Evolutionary conservation across 345 rosid genomes (phyloP).

Genomic region (Sonneratia alba): DNA sequence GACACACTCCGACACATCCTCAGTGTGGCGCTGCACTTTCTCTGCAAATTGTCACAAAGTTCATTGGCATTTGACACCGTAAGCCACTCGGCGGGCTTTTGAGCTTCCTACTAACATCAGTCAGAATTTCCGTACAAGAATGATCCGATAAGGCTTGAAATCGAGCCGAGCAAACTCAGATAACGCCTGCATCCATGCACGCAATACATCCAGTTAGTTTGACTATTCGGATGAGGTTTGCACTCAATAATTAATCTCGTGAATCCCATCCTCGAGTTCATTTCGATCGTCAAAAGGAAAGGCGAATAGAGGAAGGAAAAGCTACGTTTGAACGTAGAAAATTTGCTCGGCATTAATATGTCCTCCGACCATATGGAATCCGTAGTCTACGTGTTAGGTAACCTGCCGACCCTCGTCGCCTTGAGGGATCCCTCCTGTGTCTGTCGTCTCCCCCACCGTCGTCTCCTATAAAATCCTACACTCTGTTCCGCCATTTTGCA

Average conservation of each 20-base stretch:
- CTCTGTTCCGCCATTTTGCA: not conserved
- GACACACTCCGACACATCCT: too few species aligned
- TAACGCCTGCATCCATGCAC: not conserved
- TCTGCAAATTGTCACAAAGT: too few species aligned
- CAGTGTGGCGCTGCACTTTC: too few species aligned
- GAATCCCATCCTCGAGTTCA: not conserved
- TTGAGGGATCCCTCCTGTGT: constrained; percentile 7
- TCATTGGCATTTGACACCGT: too few species aligned
- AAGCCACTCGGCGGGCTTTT: too few species aligned
- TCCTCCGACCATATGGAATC: not conserved
- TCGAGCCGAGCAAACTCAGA: too few species aligned
- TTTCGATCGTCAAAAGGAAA: not conserved
- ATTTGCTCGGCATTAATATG: not conserved
- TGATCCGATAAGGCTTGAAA: too few species aligned
- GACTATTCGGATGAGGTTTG: not conserved
- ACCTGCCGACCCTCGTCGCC: constrained; percentile 28
- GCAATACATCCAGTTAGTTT: not conserved
- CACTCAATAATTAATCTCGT: not conserved
- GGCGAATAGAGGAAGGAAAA: not conserved
- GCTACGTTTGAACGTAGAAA: constrained; percentile 2
- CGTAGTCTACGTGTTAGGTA: constrained; percentile 53
- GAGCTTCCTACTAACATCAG: too few species aligned
- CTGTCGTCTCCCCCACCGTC: constrained; percentile 1
- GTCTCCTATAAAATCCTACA: constrained; percentile 30
- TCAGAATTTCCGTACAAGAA: too few species aligned